Evolutionary conservation across 2,329 filamentous ascomycete genomes (phyloP), one percentile per base, ranked within the genome.

Genomic region (Neonectria sp.): DNA sequence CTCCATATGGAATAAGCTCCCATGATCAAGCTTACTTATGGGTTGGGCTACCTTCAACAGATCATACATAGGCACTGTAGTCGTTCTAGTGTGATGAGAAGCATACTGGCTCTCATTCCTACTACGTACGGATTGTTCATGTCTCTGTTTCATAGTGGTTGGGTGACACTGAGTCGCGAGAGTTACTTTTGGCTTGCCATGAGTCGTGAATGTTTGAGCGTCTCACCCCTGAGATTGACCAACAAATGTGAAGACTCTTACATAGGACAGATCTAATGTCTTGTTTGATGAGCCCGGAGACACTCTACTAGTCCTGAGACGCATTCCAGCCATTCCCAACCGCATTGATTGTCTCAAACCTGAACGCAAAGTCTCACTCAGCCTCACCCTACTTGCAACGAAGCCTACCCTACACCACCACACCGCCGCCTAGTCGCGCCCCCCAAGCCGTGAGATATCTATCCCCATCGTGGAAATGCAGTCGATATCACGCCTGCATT

Each of bases 391-490:
- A 24, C 40, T 4, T 5, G n/a, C 7, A 45, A 55, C 57, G 48
- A 17, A 51, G 25, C 35, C 49, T 52, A 49, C 55, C 48, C 58
- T 65, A 48, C 17, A 56, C 56, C 25, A 56, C 52, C 35, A 51
- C 33, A 33, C 46, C 51, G 57, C 43, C 43, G 63, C 65, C 31
- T 63, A 43, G 59, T 46, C 27, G 59, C 68, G 17, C 15, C 13
- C 15, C 13, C 46, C 35, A 53, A 56, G 24, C 58, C 24, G 66
- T 53, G 65, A 63, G 59, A 60, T 63, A 65, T 65, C 58, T 65
- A 65, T 67, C 55, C 31, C 58, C 57, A 63, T 55, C 49, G 33
- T 60, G 37, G 29, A 29, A 45, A 31, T 46, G 31, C 45, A 25
- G 52, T 25, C 29, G 17, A 51, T 33, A 55, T 45, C 29, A 55